Base-by-base conservation (phyloP, 1,284 basidiomycete genomes). In the Chondrostereum purpureum region DNA sequence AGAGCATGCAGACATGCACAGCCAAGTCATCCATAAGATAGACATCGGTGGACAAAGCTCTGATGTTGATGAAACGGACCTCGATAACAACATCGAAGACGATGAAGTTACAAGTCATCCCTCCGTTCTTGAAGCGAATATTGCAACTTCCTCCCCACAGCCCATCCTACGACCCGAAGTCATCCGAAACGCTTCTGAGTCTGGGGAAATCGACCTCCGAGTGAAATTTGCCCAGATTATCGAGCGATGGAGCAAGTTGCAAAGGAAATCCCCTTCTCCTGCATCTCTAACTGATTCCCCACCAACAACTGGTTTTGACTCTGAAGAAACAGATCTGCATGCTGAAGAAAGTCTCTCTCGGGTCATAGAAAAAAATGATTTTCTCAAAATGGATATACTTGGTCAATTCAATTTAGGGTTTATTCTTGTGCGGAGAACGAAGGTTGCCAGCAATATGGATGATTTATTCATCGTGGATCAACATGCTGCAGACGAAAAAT, bases 361-460 rank as follows among this genome's bases (percentile, higher is more conserved):
- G 10, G 82, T 92, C 19, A 93, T 99, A 35, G 76, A 81, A 45
- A 98, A 99, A 64, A 61, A 67, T 1, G 95, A 99, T 64, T 99
- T 99, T 59, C 71, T 63, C 3, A 55, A 55, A 3, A 99, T 99
- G 95, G 68, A 84, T 0, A 68, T 97, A 13, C 54, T 96, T 20
- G 96, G 96, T 0, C 96, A 99, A 64, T 99, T 97, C 65, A 99
- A 99, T 57, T 76, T 88, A 34, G 95, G 94, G 0, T 99, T 99
- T 63, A 94, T 99, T 63, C 80, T 99, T 48, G 81, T 81, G 1
- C 78, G 92, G 2, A 5, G 53, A 43, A n/a, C 52, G 44, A 4
- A 45, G 5, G 18, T 39, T 22, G 1, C 39, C 27, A 16, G 44
- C 35, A 46, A 42, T 16, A 69, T 80, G 61, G 92, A 95, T 57